Evolutionary conservation across 805 yeast genomes (phyloP).

Genomic region (Yamadazyma nakazawae): DNA sequence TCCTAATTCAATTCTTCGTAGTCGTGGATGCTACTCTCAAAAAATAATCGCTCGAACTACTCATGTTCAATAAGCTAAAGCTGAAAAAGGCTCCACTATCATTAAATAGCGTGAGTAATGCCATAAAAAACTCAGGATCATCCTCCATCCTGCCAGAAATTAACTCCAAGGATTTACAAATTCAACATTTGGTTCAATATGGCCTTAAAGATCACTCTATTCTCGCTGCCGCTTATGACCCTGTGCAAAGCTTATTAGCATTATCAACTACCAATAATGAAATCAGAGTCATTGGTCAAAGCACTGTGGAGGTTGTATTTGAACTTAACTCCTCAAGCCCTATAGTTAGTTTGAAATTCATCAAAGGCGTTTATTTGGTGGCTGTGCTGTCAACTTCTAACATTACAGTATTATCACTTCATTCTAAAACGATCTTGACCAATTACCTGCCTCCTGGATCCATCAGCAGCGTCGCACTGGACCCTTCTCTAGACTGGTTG

Average conservation of each 20-base stretch:
- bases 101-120: conserved; percentile 40
- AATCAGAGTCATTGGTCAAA: conserved; percentile 80
- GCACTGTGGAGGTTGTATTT: conserved; percentile 69
- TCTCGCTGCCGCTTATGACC: conserved; percentile 73
- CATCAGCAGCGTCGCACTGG: conserved; percentile 69
- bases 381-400: conserved; percentile 58
- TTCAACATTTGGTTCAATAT: conserved; percentile 28
- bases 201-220: conserved; percentile 56
- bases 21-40: not conserved
- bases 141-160: conserved; percentile 33
- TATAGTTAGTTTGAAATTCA: conserved; percentile 57
- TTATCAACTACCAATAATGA: conserved; percentile 68
- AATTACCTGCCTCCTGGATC: conserved; percentile 61
- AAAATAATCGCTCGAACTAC: not conserved
- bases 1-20: not conserved
- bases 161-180: conserved; percentile 26
- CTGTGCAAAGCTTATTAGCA: conserved; percentile 83
- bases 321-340: conserved; percentile 48
- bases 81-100: conserved; percentile 42
- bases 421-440: conserved; percentile 56
- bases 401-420: conserved; percentile 67
- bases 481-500: conserved; percentile 87
- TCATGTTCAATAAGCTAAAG: conserved; percentile 37
- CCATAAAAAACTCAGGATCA: conserved; percentile 31
- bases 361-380: conserved; percentile 78